Base-by-base conservation (phyloP, 2,329 filamentous ascomycete genomes). In the Trichoderma atroviride region DNA sequence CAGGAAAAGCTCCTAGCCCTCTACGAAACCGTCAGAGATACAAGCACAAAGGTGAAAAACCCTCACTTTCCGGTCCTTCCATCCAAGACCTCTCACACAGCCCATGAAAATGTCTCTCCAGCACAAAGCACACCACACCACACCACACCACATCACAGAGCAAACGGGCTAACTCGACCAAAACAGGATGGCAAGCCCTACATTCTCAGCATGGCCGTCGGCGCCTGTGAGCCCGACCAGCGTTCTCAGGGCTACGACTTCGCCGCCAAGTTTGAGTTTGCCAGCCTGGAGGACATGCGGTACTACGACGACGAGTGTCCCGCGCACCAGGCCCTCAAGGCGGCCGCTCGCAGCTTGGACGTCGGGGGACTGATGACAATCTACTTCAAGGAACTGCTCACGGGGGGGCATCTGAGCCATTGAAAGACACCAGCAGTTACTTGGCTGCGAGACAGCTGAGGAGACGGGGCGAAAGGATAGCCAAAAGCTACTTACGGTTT, bases 161-260 rank as follows among this genome's bases (percentile, higher is more conserved):
- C 19, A 63, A 24, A 29, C 33, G 19, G 29, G 22, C 33, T 57
- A 19, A 65, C 63, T 11, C 16, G 19, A 43, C 16, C 11, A 11
- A 35, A 35, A 16, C 60, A 93, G 91, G 86, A 91, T 74, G 90
- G 89, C 71, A 88, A 91, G 76, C 88, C 88, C 1, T 93, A 93
- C 78, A 91, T 93, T 72, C 79, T 88, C 56, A 83, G 83, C 69
- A 81, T 87, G 73, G 72, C 81, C 79, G 88, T 86, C 16, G 86
- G 86, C 37, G 78, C 81, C 27, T 83, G 86, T 10, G 80, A 87
- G 71, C 82, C 85, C 10, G 88, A 91, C 74, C 81, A 85, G 22
- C 87, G 89, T 35, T 84, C 83, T 73, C 86, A 90, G 77, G 91
- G 90, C 55, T 92, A 85, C 81, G 92, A 88, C 9, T 75, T 92